These are phyloP conservation scores for Rubia yunnanensis DNA, from an alignment of 257 asterid genomes.

Conservation along the genomic window DNA sequence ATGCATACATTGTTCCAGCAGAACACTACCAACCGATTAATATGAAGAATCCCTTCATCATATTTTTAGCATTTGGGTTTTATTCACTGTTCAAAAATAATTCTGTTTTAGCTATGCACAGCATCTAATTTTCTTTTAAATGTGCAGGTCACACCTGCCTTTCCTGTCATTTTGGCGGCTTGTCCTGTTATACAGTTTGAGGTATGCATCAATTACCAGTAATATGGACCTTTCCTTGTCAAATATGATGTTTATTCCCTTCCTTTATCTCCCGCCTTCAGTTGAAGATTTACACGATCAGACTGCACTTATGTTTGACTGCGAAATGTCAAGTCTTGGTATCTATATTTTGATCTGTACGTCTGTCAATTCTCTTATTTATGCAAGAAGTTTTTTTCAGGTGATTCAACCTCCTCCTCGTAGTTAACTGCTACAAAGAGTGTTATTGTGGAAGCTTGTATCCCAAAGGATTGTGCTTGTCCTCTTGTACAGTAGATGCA, in stretches of 20 bases:
- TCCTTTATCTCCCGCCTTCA: background rate
- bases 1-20: background rate
- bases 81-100: no score
- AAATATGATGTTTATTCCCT: background rate
- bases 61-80: background rate
- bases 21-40: background rate
- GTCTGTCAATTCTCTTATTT: background rate
- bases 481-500: background rate
- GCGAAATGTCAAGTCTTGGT: background rate
- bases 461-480: background rate
- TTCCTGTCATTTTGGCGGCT: slow-evolving; percentile 64
- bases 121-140: slow-evolving; percentile 20
- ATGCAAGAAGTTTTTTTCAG: no score
- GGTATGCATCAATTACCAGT: slow-evolving; percentile 36
- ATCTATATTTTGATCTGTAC: background rate
- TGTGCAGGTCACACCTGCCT: slow-evolving; percentile 82
- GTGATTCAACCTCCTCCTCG: background rate
- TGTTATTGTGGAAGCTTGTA: background rate
- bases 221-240: background rate
- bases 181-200: slow-evolving; percentile 79
- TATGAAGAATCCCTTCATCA: background rate
- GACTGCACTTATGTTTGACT: background rate
- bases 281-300: background rate
- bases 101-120: background rate
- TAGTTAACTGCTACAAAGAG: background rate